These are phyloP conservation scores for Xylariales sp. DNA, from an alignment of 2,329 filamentous ascomycete species.

Conservation along the genomic window DNA sequence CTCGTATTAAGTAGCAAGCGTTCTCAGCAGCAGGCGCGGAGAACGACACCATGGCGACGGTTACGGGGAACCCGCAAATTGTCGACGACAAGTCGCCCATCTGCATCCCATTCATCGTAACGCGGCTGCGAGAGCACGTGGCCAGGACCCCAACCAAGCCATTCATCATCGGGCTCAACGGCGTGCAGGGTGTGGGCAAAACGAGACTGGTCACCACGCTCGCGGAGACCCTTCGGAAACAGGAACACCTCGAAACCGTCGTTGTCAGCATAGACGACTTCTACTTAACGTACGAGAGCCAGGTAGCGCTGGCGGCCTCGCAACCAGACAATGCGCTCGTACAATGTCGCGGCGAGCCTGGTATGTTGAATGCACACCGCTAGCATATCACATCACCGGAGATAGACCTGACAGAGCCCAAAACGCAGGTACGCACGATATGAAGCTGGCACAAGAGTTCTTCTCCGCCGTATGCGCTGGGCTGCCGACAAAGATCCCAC, in stretches of 20 bases:
- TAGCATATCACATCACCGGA: background rate
- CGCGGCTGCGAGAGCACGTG: conserved; percentile 50
- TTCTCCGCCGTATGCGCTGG: conserved; percentile 55
- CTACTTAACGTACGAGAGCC: conserved; percentile 70
- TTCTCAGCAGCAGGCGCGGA: no score
- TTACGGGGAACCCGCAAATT: no score
- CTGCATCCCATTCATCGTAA: conserved; percentile 73
- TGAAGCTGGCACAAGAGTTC: conserved; percentile 57
- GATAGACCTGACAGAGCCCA: no score
- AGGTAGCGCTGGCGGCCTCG: conserved; percentile 58
- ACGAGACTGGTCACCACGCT: conserved; percentile 76
- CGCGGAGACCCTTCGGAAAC: conserved; percentile 51
- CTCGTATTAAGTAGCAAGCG: no score
- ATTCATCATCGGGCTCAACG: conserved; percentile 84
- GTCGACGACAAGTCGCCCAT: conserved; percentile 74
- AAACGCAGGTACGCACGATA: conserved; percentile 63
- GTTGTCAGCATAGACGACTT: conserved; percentile 87
- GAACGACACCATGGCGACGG: no score
- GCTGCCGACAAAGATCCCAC: conserved; percentile 55
- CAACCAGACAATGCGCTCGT: conserved; percentile 71
- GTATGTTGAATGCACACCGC: conserved; percentile 34
- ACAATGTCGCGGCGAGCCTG: conserved; percentile 78
- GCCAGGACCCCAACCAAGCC: conserved; percentile 44
- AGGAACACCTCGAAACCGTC: conserved; percentile 57
- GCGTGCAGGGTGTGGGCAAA: conserved; percentile 89